phyloP scores from a whole-genome alignment of 1,284 basidiomycete species.

The Rhodotorula sp. region DNA sequence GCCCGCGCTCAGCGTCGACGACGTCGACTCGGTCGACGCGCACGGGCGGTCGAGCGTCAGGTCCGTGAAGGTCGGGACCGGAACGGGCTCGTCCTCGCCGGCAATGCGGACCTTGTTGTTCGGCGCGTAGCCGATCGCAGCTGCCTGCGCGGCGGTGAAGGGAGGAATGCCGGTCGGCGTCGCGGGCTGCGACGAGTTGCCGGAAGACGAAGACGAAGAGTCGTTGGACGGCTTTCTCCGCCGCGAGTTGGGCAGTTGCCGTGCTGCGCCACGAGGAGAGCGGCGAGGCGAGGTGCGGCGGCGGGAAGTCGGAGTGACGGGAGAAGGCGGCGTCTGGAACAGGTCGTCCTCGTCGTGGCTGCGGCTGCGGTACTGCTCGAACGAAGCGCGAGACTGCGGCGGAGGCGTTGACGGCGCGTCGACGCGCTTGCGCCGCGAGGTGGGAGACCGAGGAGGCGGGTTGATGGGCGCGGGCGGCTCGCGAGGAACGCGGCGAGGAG shows the following conservation, averaged over 20 bases:
- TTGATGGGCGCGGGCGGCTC: slow-evolving; percentile 3
- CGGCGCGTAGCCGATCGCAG: not conserved
- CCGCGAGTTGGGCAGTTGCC: slow-evolving; percentile 12
- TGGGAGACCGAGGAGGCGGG: slow-evolving; percentile 15
- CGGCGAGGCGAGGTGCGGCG: slow-evolving; percentile 23
- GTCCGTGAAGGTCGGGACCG: not conserved
- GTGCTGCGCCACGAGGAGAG: slow-evolving; percentile 7
- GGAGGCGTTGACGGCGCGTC: slow-evolving; percentile 31
- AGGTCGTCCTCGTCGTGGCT: not conserved
- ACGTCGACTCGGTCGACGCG: slow-evolving; percentile 6
- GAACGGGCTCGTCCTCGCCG: slow-evolving; percentile 13
- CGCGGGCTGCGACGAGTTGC: slow-evolving; percentile 32
- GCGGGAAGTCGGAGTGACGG: slow-evolving; percentile 28
- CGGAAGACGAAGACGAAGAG: slow-evolving; percentile 38
- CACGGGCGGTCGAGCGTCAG: slow-evolving; percentile 12
- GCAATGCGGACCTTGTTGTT: slow-evolving; percentile 27
- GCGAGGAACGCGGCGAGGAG: slow-evolving; percentile 28
- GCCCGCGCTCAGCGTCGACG: slow-evolving; percentile 11
- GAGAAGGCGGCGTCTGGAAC: slow-evolving; percentile 29
- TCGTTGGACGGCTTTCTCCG: slow-evolving; percentile 32
- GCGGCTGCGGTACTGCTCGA: slow-evolving; percentile 14
- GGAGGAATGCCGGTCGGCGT: slow-evolving; percentile 32
- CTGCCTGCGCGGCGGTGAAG: slow-evolving; percentile 1
- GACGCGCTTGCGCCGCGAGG: not conserved
- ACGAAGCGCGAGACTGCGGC: slow-evolving; percentile 13